Conservation (phyloP, 2,329 filamentous ascomycete genomes). For the Phaeophleospora eucalypticola region DNA sequence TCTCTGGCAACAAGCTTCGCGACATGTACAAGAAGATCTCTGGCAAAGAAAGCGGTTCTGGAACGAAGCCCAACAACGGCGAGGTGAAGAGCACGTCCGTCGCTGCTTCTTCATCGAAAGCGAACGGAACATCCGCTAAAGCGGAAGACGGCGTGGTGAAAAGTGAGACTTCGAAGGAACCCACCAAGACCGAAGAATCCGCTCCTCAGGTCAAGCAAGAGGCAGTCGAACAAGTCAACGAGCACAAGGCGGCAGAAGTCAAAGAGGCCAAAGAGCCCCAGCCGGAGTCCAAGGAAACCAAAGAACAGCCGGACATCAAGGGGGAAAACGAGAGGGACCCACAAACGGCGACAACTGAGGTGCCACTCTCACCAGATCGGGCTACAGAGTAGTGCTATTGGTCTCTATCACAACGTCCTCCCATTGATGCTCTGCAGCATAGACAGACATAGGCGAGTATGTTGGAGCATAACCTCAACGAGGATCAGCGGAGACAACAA, state of each 20-base stretch:
- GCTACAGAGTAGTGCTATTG: too few relatives aligned
- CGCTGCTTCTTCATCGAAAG: constrained; percentile 4
- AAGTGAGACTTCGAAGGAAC: background rate
- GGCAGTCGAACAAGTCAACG: constrained; percentile 75
- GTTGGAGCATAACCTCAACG: background rate
- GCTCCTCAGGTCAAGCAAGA: constrained; percentile 1
- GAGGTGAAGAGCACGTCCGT: constrained; percentile 13
- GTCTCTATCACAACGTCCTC: too few relatives aligned
- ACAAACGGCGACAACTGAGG: too few relatives aligned
- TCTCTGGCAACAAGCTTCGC: constrained; percentile 33
- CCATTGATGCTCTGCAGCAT: too few relatives aligned
- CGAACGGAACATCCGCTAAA: constrained; percentile 11
- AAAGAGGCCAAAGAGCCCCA: too few relatives aligned
- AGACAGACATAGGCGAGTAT: too few relatives aligned
- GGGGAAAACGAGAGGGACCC: too few relatives aligned
- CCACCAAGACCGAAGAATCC: background rate
- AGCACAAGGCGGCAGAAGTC: too few relatives aligned
- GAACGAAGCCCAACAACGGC: constrained; percentile 17
- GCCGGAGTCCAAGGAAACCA: background rate
- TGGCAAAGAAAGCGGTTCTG: constrained; percentile 16
- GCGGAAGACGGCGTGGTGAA: constrained; percentile 1
- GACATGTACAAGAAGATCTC: constrained; percentile 37
- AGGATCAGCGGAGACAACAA: background rate
- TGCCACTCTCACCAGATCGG: too few relatives aligned
- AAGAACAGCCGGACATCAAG: too few relatives aligned